Evolutionary conservation across 2,329 filamentous ascomycete species (phyloP).

Genomic region (Calcarisporium arbuscula): DNA sequence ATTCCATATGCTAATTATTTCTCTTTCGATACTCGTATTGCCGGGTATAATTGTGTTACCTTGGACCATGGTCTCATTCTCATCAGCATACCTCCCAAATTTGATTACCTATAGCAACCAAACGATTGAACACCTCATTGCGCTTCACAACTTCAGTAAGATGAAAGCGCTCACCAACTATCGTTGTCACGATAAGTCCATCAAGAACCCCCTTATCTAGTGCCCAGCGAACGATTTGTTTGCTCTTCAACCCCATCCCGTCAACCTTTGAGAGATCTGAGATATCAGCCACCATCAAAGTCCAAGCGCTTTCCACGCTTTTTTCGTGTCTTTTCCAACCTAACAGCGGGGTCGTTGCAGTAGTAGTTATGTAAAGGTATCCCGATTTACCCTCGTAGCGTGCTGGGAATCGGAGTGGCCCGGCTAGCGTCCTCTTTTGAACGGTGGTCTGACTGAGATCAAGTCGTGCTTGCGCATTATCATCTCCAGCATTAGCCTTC

Average conservation of each 20-base stretch:
- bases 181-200: too few species aligned
- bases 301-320: conserved; percentile 58
- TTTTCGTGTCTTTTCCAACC: conserved; percentile 53
- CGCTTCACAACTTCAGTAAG: conserved; percentile 66
- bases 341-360: conserved; percentile 60
- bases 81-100: conserved; percentile 72
- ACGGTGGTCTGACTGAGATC: too few species aligned
- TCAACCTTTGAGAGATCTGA: conserved; percentile 70
- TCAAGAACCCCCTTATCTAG: conserved; percentile 68
- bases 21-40: too few species aligned
- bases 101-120: conserved; percentile 69
- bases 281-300: conserved; percentile 63
- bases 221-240: conserved; percentile 73
- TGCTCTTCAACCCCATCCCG: conserved; percentile 77
- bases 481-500: neutral
- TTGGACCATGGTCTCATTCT: too few species aligned
- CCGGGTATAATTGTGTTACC: too few species aligned
- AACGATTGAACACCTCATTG: conserved; percentile 73
- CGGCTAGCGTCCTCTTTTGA: too few species aligned
- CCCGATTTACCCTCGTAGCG: conserved; percentile 66
- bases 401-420: conserved; percentile 68
- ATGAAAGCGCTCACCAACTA: too few species aligned
- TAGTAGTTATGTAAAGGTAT: conserved; percentile 61
- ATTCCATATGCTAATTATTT: too few species aligned
- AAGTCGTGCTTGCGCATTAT: neutral